Evolutionary conservation across 768 basidiomycete species (phyloP), one percentile per base, ranked within the genome.

Genomic region (Tephrocybe sp.): DNA sequence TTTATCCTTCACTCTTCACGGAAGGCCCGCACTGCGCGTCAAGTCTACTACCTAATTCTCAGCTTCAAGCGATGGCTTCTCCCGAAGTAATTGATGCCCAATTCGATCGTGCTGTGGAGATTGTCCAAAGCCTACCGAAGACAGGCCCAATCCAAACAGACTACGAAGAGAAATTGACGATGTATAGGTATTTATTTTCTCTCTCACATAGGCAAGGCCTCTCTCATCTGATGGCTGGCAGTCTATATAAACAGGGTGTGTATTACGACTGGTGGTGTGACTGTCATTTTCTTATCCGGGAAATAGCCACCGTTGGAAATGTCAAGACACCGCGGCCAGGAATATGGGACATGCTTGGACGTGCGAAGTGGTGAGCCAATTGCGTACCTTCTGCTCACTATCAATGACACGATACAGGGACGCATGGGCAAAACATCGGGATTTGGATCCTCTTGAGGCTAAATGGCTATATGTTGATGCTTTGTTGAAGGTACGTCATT

Each of bases 81-180:
- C 76, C 71, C 37, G 75, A 79, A 62, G 78, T 86, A 56, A 86
- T 91, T 56, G 85, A 90, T 57, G 79, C 80, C 41, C 92, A 95
- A 67, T 98, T 98, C 68, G 84, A 92, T 72, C 82, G 94, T 24
- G 93, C 95, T 3, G 94, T 98, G 9, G 87, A 95, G 67, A 96
- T 98, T 47, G 87, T 97, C 4, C 95, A 98, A 65, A 72, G 89
- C 50, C 73, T 97, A 26, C 93, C 95, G 1, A 96, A 96, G 75
- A 91, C 84, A 9, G 93, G 95, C 0, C 92, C 94, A 25, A 93
- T 98, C 60, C 93, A 97, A 66, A 97, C 94, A 0, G 89, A 83
- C 55, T 97, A 98, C 64, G 94, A 97, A 57, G 93, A 96, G 65
- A 98, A 98, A 66, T 71, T 98, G 12, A 80, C 83, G 9, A 92